These are phyloP conservation scores for Clathrospora elynae DNA, from an alignment of 2,329 filamentous ascomycete genomes.

Conservation along the genomic window DNA sequence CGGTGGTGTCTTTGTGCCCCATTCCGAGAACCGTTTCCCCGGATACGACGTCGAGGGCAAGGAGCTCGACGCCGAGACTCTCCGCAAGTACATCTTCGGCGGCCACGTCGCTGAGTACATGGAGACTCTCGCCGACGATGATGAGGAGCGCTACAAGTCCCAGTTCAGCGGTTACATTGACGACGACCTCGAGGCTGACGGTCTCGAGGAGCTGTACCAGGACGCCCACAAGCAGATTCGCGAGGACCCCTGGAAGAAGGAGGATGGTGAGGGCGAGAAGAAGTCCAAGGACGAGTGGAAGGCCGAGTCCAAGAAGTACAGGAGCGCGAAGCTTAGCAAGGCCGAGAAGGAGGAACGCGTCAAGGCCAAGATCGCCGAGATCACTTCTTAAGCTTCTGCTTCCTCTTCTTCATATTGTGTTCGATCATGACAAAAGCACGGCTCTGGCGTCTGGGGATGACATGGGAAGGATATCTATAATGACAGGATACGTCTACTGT, in stretches of 20 bases:
- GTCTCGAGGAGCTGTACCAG: constrained; percentile 92
- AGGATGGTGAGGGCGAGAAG: constrained; percentile 73
- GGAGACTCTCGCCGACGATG: constrained; percentile 98
- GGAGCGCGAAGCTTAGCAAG: constrained; percentile 75
- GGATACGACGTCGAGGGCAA: constrained; percentile 96
- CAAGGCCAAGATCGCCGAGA: constrained; percentile 87
- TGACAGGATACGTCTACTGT: constrained; percentile 30
- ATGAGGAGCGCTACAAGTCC: constrained; percentile 98
- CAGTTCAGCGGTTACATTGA: constrained; percentile 99
- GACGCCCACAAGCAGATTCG: constrained; percentile 97
- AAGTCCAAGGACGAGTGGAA: constrained; percentile 99
- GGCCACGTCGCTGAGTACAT: constrained; percentile 99
- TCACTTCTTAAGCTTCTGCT: constrained; percentile 57
- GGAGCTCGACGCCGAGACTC: constrained; percentile 95
- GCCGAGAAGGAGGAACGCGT: constrained; percentile 82
- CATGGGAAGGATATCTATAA: constrained; percentile 37
- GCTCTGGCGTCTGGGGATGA: constrained; percentile 45
- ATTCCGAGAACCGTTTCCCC: constrained; percentile 99
- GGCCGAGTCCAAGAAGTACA: constrained; percentile 91
- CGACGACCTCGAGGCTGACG: constrained; percentile 93
- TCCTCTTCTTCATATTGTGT: constrained; percentile 23
- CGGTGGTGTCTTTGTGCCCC: constrained; percentile 93
- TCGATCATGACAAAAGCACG: constrained; percentile 45
- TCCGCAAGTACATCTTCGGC: constrained; percentile 99
- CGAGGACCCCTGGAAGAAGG: constrained; percentile 97